phyloP scores from a whole-genome alignment of 768 basidiomycete species.

The Tephrocybe sp. region DNA sequence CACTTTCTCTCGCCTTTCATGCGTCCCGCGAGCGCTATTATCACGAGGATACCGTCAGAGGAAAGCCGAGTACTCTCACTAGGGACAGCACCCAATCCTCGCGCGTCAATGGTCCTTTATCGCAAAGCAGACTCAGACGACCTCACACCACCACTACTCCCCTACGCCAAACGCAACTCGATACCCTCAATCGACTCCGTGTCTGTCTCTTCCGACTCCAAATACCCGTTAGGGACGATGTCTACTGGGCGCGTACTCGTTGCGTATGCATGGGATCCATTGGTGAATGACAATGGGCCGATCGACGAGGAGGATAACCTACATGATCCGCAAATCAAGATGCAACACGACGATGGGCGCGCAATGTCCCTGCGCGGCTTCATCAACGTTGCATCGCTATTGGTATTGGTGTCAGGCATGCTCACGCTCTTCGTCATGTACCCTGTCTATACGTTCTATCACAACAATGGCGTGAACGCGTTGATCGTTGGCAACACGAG shows the following conservation, averaged over 20 bases:
- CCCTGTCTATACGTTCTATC: constrained; percentile 56
- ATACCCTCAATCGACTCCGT: constrained; percentile 38
- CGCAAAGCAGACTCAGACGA: constrained; percentile 30
- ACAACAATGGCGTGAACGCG: constrained; percentile 31
- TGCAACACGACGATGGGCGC: constrained; percentile 22
- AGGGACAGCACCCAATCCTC: constrained; percentile 8
- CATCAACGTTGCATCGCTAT: constrained; percentile 63
- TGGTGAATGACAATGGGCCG: constrained; percentile 32
- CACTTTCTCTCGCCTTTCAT: constrained; percentile 18
- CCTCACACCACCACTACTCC: constrained; percentile 32
- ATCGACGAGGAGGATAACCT: constrained; percentile 61
- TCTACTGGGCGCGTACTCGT: constrained; percentile 39
- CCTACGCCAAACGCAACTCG: constrained; percentile 26
- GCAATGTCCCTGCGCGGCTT: constrained; percentile 33
- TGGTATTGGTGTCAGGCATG: constrained; percentile 56
- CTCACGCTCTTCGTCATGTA: constrained; percentile 76
- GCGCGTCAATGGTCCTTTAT: constrained; percentile 38
- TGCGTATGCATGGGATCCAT: constrained; percentile 67
- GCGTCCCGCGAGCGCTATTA: constrained; percentile 16
- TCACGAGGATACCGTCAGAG: constrained; percentile 22
- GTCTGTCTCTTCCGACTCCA: constrained; percentile 60
- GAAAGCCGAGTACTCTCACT: constrained; percentile 18
- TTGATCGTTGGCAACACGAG: constrained; percentile 57
- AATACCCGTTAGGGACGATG: constrained; percentile 52
- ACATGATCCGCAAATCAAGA: constrained; percentile 45